A percentile compares a stretch with the other conserved stretches of the same genome.
These are phyloP conservation scores for Dactylonectria macrodidyma DNA, from an alignment of 2,329 filamentous ascomycete species.

Conservation along the genomic window DNA sequence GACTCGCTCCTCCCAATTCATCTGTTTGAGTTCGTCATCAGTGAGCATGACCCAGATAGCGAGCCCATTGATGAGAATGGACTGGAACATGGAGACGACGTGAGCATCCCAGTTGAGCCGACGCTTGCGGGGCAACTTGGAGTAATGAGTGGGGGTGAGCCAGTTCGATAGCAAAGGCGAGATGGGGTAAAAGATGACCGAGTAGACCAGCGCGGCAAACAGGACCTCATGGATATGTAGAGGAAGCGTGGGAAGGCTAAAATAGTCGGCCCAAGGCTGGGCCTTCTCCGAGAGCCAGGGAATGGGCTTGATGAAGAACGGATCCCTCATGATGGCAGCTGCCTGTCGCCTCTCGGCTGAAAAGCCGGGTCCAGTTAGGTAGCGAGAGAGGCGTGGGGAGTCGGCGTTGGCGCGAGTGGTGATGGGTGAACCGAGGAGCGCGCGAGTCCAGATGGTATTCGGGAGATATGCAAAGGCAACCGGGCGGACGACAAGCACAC, in stretches of 20 bases:
- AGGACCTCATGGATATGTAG: constrained; percentile 85
- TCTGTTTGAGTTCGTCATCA: constrained; percentile 77
- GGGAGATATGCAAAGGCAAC: background rate
- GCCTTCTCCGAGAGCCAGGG: constrained; percentile 71
- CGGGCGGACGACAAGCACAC: background rate
- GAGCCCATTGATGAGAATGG: constrained; percentile 77
- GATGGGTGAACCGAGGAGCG: background rate
- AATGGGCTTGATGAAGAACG: constrained; percentile 75
- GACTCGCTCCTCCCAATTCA: constrained; percentile 78
- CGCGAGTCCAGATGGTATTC: background rate
- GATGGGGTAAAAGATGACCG: constrained; percentile 75
- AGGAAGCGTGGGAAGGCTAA: constrained; percentile 77
- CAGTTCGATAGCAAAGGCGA: constrained; percentile 76
- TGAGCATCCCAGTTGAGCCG: constrained; percentile 88
- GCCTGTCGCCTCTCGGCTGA: constrained; percentile 7
- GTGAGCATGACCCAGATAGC: constrained; percentile 81
- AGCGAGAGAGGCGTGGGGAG: background rate
- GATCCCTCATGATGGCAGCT: constrained; percentile 75
- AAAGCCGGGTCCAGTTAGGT: background rate
- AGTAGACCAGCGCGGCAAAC: constrained; percentile 77
- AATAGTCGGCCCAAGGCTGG: constrained; percentile 74
- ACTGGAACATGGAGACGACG: constrained; percentile 87
- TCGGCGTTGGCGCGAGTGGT: background rate
- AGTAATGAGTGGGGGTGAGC: constrained; percentile 76
- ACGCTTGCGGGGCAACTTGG: constrained; percentile 73